phyloP scores from a whole-genome alignment of 805 yeast species.

The Tetrapisispora fleetii region DNA sequence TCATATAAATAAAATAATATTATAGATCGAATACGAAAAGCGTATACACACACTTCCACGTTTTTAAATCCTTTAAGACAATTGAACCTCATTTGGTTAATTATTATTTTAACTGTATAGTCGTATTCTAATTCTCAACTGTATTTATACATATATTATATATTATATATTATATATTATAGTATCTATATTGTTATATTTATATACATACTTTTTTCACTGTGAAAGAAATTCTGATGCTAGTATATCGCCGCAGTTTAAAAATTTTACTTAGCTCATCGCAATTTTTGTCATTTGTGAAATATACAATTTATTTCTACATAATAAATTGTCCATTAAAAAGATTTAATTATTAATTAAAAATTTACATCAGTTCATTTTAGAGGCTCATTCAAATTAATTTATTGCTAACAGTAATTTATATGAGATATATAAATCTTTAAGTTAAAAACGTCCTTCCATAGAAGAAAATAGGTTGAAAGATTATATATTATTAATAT shows the following conservation, averaged over 20 bases:
- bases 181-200: too few relatives aligned
- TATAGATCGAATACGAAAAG: not conserved
- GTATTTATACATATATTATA: too few relatives aligned
- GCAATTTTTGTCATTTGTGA: not conserved
- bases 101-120: too few relatives aligned
- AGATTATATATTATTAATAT: not conserved
- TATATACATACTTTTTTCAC: not conserved
- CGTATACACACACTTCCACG: not conserved
- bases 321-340: not conserved
- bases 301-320: not conserved
- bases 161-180: too few relatives aligned
- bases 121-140: too few relatives aligned
- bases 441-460: not conserved
- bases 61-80: not conserved
- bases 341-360: too few relatives aligned
- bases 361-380: too few relatives aligned
- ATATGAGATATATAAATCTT: too few relatives aligned
- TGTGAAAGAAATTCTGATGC: not conserved
- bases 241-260: not conserved
- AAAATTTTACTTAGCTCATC: conserved; percentile 5
- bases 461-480: not conserved
- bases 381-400: too few relatives aligned
- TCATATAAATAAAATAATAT: not conserved
- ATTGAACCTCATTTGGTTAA: too few relatives aligned
- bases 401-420: too few relatives aligned